These are phyloP conservation scores for Fusarium camptoceras DNA, from an alignment of 2,329 filamentous ascomycete species.

Conservation along the genomic window DNA sequence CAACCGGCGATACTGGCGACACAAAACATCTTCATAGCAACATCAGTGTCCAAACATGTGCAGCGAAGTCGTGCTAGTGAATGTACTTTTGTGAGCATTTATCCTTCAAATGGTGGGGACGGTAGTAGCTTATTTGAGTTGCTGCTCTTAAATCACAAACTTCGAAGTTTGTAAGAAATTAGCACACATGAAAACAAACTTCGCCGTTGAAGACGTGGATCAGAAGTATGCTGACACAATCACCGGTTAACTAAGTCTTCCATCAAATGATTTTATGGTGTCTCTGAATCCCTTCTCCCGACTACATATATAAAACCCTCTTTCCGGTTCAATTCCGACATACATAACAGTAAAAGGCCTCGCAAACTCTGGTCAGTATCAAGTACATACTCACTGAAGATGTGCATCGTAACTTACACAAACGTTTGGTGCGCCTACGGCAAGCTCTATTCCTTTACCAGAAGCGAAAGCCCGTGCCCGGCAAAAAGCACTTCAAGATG, in stretches of 20 bases:
- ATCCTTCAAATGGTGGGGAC: too few relatives aligned
- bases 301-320: not conserved
- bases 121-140: too few relatives aligned
- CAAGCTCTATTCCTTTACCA: not conserved
- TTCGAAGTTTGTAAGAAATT: too few relatives aligned
- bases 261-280: not conserved
- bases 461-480: not conserved
- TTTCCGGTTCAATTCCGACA: not conserved
- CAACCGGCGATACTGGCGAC: not conserved
- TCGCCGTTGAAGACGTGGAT: too few relatives aligned
- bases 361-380: too few relatives aligned
- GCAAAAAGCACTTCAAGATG: not conserved
- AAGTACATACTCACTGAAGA: not conserved
- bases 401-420: not conserved
- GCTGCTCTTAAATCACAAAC: too few relatives aligned
- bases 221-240: too few relatives aligned
- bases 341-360: rapidly evolving
- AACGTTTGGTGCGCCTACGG: not conserved
- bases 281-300: rapidly evolving
- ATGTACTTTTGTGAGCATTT: too few relatives aligned
- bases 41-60: too few relatives aligned
- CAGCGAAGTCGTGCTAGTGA: too few relatives aligned
- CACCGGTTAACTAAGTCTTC: rapidly evolving
- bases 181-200: too few relatives aligned
- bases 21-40: too few relatives aligned